Conservation (phyloP, 2,329 filamentous ascomycete species). For the Diatrype stigma region DNA sequence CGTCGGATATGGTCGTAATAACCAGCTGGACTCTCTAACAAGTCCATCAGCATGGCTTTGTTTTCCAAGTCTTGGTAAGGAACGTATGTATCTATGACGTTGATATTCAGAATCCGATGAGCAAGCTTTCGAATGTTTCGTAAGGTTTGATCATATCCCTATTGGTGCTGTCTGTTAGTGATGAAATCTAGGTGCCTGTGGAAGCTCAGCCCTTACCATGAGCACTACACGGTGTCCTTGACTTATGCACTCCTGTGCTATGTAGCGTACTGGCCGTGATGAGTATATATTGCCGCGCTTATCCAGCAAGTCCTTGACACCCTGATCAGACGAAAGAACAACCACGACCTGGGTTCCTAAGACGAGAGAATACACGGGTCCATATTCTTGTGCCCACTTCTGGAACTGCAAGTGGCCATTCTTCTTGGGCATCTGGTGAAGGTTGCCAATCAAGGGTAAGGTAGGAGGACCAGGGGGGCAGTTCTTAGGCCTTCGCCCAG, state of each 20-base stretch:
- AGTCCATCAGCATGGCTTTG: slow-evolving; percentile 45
- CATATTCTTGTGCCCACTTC: slow-evolving; percentile 47
- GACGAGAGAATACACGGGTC: slow-evolving; percentile 45
- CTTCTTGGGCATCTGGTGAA: slow-evolving; percentile 42
- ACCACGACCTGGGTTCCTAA: slow-evolving; percentile 43
- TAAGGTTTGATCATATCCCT: slow-evolving; percentile 25
- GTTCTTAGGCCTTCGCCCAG: slow-evolving; percentile 23
- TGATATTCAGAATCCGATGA: slow-evolving; percentile 41
- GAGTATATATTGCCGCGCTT: slow-evolving; percentile 46
- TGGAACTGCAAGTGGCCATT: slow-evolving; percentile 41
- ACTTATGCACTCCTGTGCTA: slow-evolving; percentile 30
- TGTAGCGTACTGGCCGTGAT: slow-evolving; percentile 35
- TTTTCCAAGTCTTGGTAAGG: slow-evolving; percentile 52
- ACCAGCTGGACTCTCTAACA: slow-evolving; percentile 37
- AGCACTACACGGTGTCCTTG: slow-evolving; percentile 9
- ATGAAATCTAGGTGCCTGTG: not conserved
- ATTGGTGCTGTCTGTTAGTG: not conserved
- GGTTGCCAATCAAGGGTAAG: slow-evolving; percentile 46
- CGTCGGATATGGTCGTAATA: slow-evolving; percentile 39
- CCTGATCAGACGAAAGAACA: slow-evolving; percentile 38
- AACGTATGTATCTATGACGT: slow-evolving; percentile 40
- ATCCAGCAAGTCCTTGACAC: slow-evolving; percentile 48
- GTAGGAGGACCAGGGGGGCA: slow-evolving; percentile 48
- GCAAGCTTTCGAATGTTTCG: slow-evolving; percentile 29
- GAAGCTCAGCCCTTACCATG: slow-evolving; percentile 6